phyloP scores from a whole-genome alignment of 306 rosid genomes.

The Ziziphus jujuba region DNA sequence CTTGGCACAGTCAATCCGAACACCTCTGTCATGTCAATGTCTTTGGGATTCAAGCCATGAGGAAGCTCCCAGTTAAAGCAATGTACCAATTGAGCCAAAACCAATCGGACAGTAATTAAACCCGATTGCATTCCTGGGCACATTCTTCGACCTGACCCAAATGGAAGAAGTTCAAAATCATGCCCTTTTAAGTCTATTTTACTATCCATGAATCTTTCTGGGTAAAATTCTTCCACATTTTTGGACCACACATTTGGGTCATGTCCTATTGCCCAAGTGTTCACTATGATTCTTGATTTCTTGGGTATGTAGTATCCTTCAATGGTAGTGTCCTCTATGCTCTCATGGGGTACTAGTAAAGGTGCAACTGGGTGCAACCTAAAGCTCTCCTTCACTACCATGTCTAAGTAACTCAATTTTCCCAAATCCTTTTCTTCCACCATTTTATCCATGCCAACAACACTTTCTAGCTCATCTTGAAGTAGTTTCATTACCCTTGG shows the following conservation, averaged over 20 bases:
- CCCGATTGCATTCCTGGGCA: conserved; percentile 18
- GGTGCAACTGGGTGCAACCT: conserved; percentile 37
- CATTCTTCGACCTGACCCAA: conserved; percentile 27
- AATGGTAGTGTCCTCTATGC: not conserved
- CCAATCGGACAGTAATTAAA: not conserved
- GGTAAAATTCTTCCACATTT: conserved; percentile 31
- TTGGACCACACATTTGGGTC: conserved; percentile 38
- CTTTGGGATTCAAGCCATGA: not conserved
- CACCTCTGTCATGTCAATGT: conserved; percentile 32
- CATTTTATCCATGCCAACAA: conserved; percentile 25
- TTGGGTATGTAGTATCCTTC: conserved; percentile 8
- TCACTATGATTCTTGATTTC: conserved; percentile 9
- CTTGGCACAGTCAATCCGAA: conserved; percentile 23
- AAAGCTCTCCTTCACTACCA: conserved; percentile 42
- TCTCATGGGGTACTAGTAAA: conserved; percentile 2
- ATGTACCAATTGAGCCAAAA: conserved; percentile 24
- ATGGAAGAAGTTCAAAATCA: conserved; percentile 37
- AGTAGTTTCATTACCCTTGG: conserved; percentile 38
- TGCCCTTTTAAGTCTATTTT: conserved; percentile 23
- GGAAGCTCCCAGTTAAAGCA: conserved; percentile 49
- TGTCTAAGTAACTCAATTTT: conserved; percentile 25
- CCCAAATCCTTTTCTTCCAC: conserved; percentile 37
- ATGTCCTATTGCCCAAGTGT: conserved; percentile 41
- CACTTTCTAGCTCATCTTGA: conserved; percentile 35
- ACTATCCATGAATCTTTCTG: conserved; percentile 32